Percentiles rank a stretch among this genome's conserved stretches.
Conservation (phyloP, 768 basidiomycete species). For the Lenzites betulinus region DNA sequence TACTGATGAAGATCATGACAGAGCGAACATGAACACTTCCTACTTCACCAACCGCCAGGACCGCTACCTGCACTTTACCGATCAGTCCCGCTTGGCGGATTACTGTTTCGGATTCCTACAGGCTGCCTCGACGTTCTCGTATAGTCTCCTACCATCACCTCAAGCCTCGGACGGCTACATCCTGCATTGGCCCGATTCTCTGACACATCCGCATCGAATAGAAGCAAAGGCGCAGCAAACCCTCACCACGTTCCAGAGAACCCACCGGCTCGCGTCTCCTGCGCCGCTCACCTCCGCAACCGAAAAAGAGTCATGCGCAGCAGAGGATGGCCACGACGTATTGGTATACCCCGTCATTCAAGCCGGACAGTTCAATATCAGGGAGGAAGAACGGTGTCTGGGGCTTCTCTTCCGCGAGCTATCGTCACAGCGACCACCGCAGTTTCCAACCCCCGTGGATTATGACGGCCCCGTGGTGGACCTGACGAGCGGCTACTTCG, state of each 20-base stretch:
- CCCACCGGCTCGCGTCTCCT: constrained; percentile 24
- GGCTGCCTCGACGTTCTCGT: constrained; percentile 73
- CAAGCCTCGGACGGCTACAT: constrained; percentile 42
- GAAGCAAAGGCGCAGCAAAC: constrained; percentile 58
- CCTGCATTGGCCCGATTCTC: constrained; percentile 67
- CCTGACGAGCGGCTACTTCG: constrained; percentile 96
- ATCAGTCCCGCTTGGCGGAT: constrained; percentile 64
- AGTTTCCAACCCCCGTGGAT: background rate
- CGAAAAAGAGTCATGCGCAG: background rate
- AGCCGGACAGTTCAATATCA: constrained; percentile 82
- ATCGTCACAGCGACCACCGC: constrained; percentile 18
- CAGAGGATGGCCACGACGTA: constrained; percentile 40
- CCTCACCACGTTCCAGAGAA: constrained; percentile 61
- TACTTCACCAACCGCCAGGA: constrained; percentile 97
- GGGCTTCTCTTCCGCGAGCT: constrained; percentile 58
- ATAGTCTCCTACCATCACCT: constrained; percentile 44
- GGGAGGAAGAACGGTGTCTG: constrained; percentile 78
- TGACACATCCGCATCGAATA: constrained; percentile 70
- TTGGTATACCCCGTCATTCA: constrained; percentile 84
- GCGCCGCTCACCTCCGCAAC: constrained; percentile 4
- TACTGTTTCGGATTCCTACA: constrained; percentile 84
- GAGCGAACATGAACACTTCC: constrained; percentile 89
- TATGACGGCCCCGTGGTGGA: constrained; percentile 56
- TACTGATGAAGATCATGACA: constrained; percentile 35
- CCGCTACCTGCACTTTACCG: constrained; percentile 79